Evolutionary conservation across 2,329 filamentous ascomycete genomes (phyloP).

Genomic region (Aureobasidium lini): DNA sequence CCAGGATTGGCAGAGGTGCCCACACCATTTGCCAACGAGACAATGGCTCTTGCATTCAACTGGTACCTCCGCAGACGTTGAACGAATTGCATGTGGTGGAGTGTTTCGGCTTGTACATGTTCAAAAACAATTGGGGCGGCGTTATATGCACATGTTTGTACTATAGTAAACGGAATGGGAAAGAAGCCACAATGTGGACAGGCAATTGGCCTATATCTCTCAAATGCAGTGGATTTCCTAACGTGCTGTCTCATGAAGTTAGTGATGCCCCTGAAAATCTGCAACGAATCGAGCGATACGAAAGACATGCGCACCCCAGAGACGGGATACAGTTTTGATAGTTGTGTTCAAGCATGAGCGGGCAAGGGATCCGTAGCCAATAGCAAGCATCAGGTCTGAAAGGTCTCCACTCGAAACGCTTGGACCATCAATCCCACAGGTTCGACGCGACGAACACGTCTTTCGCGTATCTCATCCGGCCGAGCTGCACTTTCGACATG

Average conservation of each 20-base stretch:
- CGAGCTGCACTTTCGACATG: not conserved
- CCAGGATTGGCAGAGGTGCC: slow-evolving; percentile 68
- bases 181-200: not conserved
- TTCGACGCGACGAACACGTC: not conserved
- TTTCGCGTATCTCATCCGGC: not conserved
- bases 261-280: slow-evolving; percentile 2
- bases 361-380: not conserved
- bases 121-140: slow-evolving; percentile 10
- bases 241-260: not conserved
- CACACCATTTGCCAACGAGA: slow-evolving; percentile 64
- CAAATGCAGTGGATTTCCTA: not conserved
- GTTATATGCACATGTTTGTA: slow-evolving; percentile 9
- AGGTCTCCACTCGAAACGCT: no score
- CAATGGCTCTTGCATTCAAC: slow-evolving; percentile 78
- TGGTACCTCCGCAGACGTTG: slow-evolving; percentile 87
- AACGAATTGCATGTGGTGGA: slow-evolving; percentile 15
- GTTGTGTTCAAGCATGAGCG: not conserved
- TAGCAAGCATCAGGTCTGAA: not conserved
- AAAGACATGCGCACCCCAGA: not conserved
- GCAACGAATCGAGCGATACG: not conserved
- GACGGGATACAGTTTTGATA: not conserved
- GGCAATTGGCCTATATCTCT: not conserved
- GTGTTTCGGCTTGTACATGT: slow-evolving; percentile 8
- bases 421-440: no score
- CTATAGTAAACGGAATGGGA: slow-evolving; percentile 7